A percentile compares a stretch with the other conserved stretches of the same genome.
phyloP scores from a whole-genome alignment of 768 basidiomycete genomes.

The Naganishia antarctica region DNA sequence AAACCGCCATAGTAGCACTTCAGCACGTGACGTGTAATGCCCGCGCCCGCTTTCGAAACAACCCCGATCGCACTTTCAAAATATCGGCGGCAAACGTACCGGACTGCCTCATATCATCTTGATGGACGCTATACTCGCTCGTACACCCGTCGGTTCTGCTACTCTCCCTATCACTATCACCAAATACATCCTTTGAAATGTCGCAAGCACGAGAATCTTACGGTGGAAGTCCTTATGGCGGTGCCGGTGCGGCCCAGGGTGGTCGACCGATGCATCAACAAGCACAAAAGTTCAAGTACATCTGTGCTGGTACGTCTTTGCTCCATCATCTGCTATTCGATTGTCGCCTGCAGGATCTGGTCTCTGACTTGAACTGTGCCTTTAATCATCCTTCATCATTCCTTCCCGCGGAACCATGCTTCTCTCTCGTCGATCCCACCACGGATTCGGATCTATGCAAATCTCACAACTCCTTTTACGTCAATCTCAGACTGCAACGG shows the following conservation, averaged over 20 bases:
- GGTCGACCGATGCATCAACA: constrained; percentile 21
- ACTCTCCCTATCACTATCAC: neutral
- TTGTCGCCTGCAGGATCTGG: no score
- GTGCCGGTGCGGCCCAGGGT: constrained; percentile 5
- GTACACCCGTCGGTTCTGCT: neutral
- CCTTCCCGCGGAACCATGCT: no score
- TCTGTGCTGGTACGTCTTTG: constrained; percentile 26
- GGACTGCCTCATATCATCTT: no score
- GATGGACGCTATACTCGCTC: no score
- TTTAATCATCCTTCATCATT: neutral
- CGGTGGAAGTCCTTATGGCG: constrained; percentile 5
- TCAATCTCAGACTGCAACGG: constrained; percentile 73
- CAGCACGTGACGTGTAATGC: constrained; percentile 21
- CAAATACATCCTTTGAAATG: neutral
- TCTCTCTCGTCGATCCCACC: no score
- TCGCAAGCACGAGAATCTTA: constrained; percentile 11
- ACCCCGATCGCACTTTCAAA: constrained; percentile 7
- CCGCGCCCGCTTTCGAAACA: neutral
- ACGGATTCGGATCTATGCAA: no score
- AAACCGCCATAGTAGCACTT: neutral
- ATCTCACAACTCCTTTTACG: no score
- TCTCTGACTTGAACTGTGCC: no score
- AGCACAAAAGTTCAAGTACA: constrained; percentile 27
- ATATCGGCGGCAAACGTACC: constrained; percentile 2
- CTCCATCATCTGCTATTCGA: neutral